These are phyloP conservation scores for Penicillium paxilli DNA, from an alignment of 495 filamentous ascomycete genomes.

Conservation along the genomic window DNA sequence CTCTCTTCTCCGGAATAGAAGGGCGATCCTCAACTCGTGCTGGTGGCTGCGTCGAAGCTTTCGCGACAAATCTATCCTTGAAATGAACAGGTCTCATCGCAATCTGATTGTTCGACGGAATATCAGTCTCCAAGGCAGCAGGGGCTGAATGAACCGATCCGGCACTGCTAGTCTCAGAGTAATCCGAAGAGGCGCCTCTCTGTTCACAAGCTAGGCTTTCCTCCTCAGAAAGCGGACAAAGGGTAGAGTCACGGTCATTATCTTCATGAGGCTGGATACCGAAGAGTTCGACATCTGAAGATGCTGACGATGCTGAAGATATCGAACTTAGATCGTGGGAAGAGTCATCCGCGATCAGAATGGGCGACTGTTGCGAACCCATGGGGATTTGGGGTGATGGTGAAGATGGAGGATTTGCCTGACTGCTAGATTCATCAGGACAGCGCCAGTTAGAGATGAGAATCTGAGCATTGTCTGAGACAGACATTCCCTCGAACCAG, in stretches of 20 bases:
- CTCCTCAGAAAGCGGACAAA: neutral
- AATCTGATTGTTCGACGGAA: neutral
- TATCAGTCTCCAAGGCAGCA: neutral
- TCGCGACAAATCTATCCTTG: too few relatives aligned
- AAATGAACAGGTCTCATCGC: too few relatives aligned
- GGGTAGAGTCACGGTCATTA: neutral
- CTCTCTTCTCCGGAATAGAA: too few relatives aligned
- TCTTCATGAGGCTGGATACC: too few relatives aligned
- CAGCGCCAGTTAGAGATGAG: slow-evolving; percentile 17
- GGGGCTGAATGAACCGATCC: neutral
- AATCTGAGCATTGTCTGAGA: slow-evolving; percentile 10
- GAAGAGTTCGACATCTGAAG: too few relatives aligned
- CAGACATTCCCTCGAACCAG: slow-evolving; percentile 1
- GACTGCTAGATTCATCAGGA: too few relatives aligned
- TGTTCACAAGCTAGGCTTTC: neutral
- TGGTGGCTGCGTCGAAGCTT: too few relatives aligned
- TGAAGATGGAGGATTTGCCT: too few relatives aligned
- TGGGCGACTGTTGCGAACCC: neutral
- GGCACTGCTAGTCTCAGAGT: neutral
- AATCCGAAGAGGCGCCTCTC: neutral
- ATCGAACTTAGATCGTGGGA: neutral
- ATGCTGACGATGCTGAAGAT: too few relatives aligned
- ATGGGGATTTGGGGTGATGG: neutral
- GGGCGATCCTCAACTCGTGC: too few relatives aligned
- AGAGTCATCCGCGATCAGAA: neutral